Evolutionary conservation across 2,329 filamentous ascomycete genomes (phyloP).

Genomic region (Colletotrichum gigasporum): DNA sequence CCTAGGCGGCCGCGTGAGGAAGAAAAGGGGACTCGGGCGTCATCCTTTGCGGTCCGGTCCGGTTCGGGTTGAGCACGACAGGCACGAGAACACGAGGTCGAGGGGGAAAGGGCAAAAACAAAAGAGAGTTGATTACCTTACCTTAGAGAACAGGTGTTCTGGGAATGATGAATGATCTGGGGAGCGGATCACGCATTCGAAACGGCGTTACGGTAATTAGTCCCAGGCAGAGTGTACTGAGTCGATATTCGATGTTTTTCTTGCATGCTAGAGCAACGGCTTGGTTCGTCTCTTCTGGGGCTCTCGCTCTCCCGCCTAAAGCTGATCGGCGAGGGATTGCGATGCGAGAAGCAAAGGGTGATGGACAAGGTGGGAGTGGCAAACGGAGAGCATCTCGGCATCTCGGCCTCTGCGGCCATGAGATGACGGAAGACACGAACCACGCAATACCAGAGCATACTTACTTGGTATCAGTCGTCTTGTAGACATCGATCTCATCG

Average conservation of each 20-base stretch:
- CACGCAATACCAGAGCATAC: not conserved
- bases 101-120: slow-evolving; percentile 8
- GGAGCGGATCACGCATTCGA: slow-evolving; percentile 35
- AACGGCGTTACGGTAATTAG: slow-evolving; percentile 35
- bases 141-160: slow-evolving; percentile 31
- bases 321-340: not conserved
- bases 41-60: not conserved
- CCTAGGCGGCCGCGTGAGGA: slow-evolving; percentile 15
- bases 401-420: not conserved
- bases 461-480: not conserved
- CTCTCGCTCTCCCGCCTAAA: not conserved
- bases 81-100: slow-evolving; percentile 14
- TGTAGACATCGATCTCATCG: not conserved
- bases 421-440: not conserved
- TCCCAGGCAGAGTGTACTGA: slow-evolving; percentile 32
- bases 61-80: not conserved
- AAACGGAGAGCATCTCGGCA: slow-evolving; percentile 2
- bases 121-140: slow-evolving; percentile 18
- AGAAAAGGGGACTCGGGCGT: not conserved
- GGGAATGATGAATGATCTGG: slow-evolving; percentile 34
- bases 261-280: slow-evolving; percentile 21
- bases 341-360: not conserved
- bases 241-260: slow-evolving; percentile 33
- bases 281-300: not conserved
- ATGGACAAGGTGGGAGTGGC: not conserved